These are phyloP conservation scores for Amaranthus cruentus DNA, from an alignment of 148 eudicot species.

Conservation along the genomic window DNA sequence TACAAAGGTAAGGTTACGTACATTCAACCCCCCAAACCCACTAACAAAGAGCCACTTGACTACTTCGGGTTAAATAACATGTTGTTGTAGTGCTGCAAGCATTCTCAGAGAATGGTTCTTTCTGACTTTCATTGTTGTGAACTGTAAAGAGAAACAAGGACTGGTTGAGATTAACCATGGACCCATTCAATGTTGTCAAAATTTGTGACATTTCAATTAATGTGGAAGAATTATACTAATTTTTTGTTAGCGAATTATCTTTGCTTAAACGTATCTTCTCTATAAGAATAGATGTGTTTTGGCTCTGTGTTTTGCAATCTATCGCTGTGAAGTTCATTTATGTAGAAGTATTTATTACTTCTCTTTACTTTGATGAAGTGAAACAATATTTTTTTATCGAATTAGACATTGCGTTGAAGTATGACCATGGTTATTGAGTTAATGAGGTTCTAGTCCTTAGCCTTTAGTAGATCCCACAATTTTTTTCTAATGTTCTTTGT, in stretches of 20 bases:
- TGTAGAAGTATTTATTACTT: not conserved
- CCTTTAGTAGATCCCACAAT: not conserved
- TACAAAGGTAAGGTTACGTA: too few relatives aligned
- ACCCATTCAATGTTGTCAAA: not conserved
- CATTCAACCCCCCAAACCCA: too few relatives aligned
- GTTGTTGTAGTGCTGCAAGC: not conserved
- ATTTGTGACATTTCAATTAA: not conserved
- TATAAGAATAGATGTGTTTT: not conserved
- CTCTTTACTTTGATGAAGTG: not conserved
- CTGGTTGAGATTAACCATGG: not conserved
- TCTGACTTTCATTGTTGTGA: conserved; percentile 4
- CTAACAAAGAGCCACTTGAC: too few relatives aligned
- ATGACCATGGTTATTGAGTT: not conserved
- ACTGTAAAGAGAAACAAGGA: not conserved
- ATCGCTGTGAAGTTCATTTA: not conserved
- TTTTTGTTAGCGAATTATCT: not conserved
- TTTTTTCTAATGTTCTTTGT: not conserved
- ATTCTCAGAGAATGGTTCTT: not conserved
- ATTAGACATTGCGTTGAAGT: not conserved
- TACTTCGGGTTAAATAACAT: too few relatives aligned
- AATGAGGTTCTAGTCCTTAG: not conserved
- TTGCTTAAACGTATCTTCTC: not conserved
- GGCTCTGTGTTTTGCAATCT: not conserved
- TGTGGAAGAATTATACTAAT: not conserved
- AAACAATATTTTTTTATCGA: not conserved